Evolutionary conservation across 345 rosid species (phyloP), one percentile per base, ranked within the genome.

Genomic region (Aegle marmelos): DNA sequence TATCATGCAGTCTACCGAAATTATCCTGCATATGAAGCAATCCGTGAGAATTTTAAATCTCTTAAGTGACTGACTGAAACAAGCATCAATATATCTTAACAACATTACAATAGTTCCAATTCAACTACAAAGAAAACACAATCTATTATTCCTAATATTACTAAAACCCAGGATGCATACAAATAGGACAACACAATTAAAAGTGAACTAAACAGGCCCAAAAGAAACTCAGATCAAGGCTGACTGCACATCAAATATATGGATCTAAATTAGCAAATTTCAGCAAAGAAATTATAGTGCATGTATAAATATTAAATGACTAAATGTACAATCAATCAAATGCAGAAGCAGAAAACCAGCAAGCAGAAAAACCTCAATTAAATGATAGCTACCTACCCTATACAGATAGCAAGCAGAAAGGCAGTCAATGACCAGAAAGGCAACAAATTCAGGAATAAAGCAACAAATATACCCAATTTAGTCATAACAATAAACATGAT

Each of bases 1-100:
- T 92, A 73, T 97, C 99, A 73, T 91, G 91, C 85, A 94, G 85
- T 80, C 94, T 88, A 72, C 97, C 88, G 83, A 97, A 88, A 81
- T 84, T 94, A 84, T 97, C 98, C 99, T 97, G 90, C 80, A 82
- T 19, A 27, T 76, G 53, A 85, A 74, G 58, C n/a, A 68, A 70
- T 72, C 79, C 28, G 57, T 10, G 37, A 30, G 57, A 53, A 53
- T 53, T 63, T 76, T 17, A 30, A 74, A 28, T 27, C 33, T 33
- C 3, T 22, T 53, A 22, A 39, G 30, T 19, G 11, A 53, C 22
- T 53, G 22, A 4, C 31, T 14, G 31, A 64, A 37, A 36, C 11
- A 16, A 48, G 50, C 45, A 56, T 50, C 16, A 41, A 41, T 50
- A 27, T 31, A 48, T 50, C 22, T 50, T 39, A 61, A 22, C 24